phyloP scores from a whole-genome alignment of 2,329 filamentous ascomycete genomes.

The Talaromyces sp. region DNA sequence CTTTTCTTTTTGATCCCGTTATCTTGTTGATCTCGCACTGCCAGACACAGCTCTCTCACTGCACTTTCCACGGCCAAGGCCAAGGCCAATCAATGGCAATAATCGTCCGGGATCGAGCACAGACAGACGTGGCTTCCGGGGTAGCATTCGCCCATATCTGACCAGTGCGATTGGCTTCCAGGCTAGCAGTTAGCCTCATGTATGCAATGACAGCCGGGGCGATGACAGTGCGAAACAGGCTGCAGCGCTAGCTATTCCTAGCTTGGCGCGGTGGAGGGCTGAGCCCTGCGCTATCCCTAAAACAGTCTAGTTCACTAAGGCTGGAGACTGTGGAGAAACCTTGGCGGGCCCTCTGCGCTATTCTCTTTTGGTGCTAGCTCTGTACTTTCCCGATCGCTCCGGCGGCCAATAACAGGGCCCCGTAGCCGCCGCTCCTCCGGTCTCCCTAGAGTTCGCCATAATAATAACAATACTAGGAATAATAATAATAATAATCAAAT shows the following conservation, averaged over 20 bases:
- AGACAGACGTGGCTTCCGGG: background rate
- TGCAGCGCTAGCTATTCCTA: background rate
- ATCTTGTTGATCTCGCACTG: background rate
- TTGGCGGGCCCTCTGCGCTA: background rate
- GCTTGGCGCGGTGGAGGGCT: background rate
- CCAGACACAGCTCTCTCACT: background rate
- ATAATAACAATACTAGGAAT: too few relatives aligned
- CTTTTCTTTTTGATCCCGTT: background rate
- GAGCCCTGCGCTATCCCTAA: background rate
- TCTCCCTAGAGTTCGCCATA: background rate
- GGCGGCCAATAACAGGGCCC: background rate
- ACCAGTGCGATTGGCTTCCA: background rate
- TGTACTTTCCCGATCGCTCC: background rate
- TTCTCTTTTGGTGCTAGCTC: background rate
- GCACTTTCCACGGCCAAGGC: background rate
- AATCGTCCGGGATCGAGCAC: background rate
- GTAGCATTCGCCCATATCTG: background rate
- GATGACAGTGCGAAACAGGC: background rate
- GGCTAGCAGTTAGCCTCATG: background rate
- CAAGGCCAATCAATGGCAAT: background rate
- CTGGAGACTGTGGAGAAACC: background rate
- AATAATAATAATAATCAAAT: too few relatives aligned
- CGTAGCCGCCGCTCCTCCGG: background rate
- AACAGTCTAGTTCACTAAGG: background rate
- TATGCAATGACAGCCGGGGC: background rate